These are phyloP conservation scores for Pelargonium cotyledonis DNA, from an alignment of 441 rosid species.

Conservation along the genomic window DNA sequence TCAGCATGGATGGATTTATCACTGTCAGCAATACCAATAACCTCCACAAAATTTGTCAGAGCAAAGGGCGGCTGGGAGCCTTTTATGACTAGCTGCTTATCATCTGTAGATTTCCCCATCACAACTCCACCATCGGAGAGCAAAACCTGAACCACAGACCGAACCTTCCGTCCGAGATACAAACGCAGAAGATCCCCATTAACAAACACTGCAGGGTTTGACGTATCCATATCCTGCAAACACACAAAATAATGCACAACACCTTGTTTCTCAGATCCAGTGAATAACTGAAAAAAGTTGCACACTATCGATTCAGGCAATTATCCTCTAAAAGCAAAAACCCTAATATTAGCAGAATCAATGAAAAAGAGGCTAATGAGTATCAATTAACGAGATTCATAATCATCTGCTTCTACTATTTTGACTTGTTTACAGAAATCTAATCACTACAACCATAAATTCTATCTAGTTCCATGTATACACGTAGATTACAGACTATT, in stretches of 20 bases:
- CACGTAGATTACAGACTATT: background rate
- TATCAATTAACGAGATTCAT: background rate
- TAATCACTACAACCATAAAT: background rate
- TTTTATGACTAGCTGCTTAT: slow-evolving; percentile 44
- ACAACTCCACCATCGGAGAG: slow-evolving; percentile 47
- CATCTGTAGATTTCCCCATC: slow-evolving; percentile 72
- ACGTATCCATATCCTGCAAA: slow-evolving; percentile 58
- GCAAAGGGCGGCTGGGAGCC: slow-evolving; percentile 49
- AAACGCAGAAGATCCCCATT: slow-evolving; percentile 53
- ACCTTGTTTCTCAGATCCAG: background rate
- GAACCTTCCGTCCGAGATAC: slow-evolving; percentile 62
- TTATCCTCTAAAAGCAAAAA: background rate
- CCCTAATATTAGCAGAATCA: background rate
- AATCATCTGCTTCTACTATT: background rate
- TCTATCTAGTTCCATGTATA: background rate
- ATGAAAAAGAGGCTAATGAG: background rate
- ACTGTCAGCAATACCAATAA: slow-evolving; percentile 78
- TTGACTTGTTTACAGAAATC: no score
- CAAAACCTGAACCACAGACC: slow-evolving; percentile 60
- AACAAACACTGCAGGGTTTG: slow-evolving; percentile 70
- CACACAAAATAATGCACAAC: background rate
- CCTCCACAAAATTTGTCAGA: slow-evolving; percentile 61
- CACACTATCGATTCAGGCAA: background rate
- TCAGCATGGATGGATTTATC: slow-evolving; percentile 65
- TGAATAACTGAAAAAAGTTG: background rate